Evolutionary conservation across 2,329 filamentous ascomycete genomes (phyloP), one percentile per base, ranked within the genome.

Genomic region (Venturia effusa): DNA sequence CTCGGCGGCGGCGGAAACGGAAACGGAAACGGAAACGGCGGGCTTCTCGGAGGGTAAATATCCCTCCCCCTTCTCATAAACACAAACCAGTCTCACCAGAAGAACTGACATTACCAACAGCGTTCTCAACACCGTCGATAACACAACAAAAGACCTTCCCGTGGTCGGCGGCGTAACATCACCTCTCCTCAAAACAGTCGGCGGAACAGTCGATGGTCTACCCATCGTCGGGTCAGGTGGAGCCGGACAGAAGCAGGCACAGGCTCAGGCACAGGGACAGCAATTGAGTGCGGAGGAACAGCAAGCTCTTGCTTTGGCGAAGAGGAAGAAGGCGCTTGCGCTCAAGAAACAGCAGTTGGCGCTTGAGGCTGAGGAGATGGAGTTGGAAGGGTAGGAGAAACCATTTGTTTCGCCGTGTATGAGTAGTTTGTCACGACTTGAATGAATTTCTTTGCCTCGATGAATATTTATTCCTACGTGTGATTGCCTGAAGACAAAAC

Each of bases 61-160:
- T 30, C 19, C 57, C 59, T 7, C 41, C 32, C 57, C 10, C 40
- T 37, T 6, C 63, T 1, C 41, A 34, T 1, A 57, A 34, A n/a
- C 27, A n/a, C 1, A 34, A 4, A 45, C 43, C 19, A 57, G 19
- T 13, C 54, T 37, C 3, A 1, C 24, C 15, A 27, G 13, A 34
- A 60, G 10, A 37, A 60, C 59, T 60, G 27, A 60, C 34, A n/a
- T 34, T 17, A n/a, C 34, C 30, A 17, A 6, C 30, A 68, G 66
- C 24, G 61, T 68, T 34, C 57, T 68, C 19, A 65, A 67, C 51
- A 68, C 67, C 15, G 67, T 68, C 19, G 62, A 64, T 41, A 61
- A 67, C 34, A 67, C 66, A 2, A 68, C 67, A 11, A 68, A 68
- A 61, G 66, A 41, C 41, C 51, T 68, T 27, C 67, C 67, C 15